Percentiles rank a stretch among this genome's conserved stretches.
Evolutionary conservation across 768 basidiomycete genomes (phyloP).

Genomic region (Tephrocybe sp.): DNA sequence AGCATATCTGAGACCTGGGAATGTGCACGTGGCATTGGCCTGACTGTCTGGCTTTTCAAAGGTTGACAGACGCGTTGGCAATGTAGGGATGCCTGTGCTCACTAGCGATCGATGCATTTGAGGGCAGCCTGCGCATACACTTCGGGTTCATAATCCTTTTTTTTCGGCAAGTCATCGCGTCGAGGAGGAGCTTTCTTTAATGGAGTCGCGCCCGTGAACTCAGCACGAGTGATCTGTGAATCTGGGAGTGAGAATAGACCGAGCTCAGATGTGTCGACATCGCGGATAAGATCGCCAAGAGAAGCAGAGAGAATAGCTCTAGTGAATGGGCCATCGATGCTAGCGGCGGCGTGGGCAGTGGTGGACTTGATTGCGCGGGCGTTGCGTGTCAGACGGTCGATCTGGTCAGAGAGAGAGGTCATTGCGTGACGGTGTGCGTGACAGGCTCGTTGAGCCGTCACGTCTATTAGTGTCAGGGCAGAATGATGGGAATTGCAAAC

Average conservation of each 20-base stretch:
- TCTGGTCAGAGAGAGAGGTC: conserved; percentile 63
- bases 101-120: conserved; percentile 80
- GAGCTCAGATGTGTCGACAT: conserved; percentile 74
- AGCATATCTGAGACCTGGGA: conserved; percentile 44
- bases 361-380: conserved; percentile 51
- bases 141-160: conserved; percentile 63
- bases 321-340: conserved; percentile 52
- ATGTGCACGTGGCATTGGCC: conserved; percentile 53
- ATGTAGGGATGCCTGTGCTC: conserved; percentile 27
- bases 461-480: not conserved
- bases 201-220: conserved; percentile 72
- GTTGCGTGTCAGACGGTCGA: conserved; percentile 60
- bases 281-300: conserved; percentile 78
- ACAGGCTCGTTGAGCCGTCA: not conserved
- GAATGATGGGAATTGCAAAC: not conserved
- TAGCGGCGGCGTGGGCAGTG: conserved; percentile 32
- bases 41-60: conserved; percentile 34
- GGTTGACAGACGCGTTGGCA: conserved; percentile 5
- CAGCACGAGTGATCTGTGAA: conserved; percentile 56
- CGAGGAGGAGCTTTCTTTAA: conserved; percentile 46
- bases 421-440: conserved; percentile 27
- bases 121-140: conserved; percentile 74
- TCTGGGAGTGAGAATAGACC: conserved; percentile 67
- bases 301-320: conserved; percentile 60
- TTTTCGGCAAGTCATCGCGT: conserved; percentile 37